Base-by-base conservation (phyloP, 2,329 filamentous ascomycete species). In the Monilinia fructigena region DNA sequence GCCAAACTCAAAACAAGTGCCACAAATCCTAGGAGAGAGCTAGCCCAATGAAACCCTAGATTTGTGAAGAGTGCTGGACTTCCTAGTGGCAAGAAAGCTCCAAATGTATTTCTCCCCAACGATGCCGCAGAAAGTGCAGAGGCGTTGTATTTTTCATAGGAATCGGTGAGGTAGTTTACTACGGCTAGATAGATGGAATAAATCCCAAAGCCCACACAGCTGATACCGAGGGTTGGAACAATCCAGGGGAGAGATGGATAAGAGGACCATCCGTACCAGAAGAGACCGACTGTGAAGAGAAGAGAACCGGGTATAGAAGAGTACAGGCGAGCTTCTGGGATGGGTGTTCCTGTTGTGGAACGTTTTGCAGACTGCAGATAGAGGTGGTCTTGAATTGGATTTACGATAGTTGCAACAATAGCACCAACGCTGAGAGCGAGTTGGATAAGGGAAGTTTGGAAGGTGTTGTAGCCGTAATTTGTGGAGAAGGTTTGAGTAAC, bases 321-420 rank as follows among this genome's bases (percentile, higher is more conserved):
- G 77, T 93, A 95, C 1, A 97, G 81, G 0, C 93, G 83, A 0
- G 86, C 86, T 77, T 97, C 93, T 0, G 92, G 90, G 10, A 61
- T 61, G 31, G 58, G 58, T 23, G 45, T 52, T 23, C 58, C 58
- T 73, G 38, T 55, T 28, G 38, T 60, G 31, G 65, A 59, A 26
- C 65, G 54, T 35, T 52, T 63, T 4, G 67, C 60, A 2, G 67
- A 67, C 26, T 52, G 40, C 20, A 64, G 14, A 20, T 67, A 68
- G 38, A 50, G 48, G n/a, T 58, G 55, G 52, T 68, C 65, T 50
- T 63, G 59, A 31, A 66, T 64, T 8, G 65, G 67, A 31, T 63
- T 67, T 20, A 68, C 40, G n/a, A 63, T 40, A 3, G 67, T 68
- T 2, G 64, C 59, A 12, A 67, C 40, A 16, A 68, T 63, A 48